Evolutionary conservation across 2,329 filamentous ascomycete genomes (phyloP).

Genomic region (Aspergillus piperis): DNA sequence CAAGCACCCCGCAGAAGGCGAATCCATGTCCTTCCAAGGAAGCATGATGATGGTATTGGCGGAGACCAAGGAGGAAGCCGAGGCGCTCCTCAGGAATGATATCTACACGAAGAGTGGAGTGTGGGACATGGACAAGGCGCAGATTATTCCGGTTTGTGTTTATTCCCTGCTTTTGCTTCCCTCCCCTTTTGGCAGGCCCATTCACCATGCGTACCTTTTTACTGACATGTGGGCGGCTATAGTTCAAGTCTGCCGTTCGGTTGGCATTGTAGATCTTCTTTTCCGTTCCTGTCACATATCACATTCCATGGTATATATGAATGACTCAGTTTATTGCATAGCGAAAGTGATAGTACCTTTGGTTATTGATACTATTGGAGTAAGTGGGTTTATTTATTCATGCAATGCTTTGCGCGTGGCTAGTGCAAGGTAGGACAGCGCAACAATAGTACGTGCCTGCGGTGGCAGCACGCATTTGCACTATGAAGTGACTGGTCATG

Average conservation of each 20-base stretch:
- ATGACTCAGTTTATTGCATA: background rate
- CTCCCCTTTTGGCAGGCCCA: background rate
- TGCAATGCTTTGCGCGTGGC: background rate
- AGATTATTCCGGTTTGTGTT: slow-evolving; percentile 42
- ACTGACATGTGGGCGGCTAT: slow-evolving; percentile 10
- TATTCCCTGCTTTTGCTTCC: slow-evolving; percentile 1
- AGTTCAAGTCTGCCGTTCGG: slow-evolving; percentile 37
- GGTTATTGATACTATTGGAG: background rate
- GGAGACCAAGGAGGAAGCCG: slow-evolving; percentile 67
- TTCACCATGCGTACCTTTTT: background rate
- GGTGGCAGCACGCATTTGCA: background rate
- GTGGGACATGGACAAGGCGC: slow-evolving; percentile 73
- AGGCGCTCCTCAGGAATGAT: slow-evolving; percentile 68
- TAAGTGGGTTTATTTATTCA: background rate
- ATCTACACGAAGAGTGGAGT: slow-evolving; percentile 71
- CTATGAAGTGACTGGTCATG: background rate
- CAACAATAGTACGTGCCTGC: background rate
- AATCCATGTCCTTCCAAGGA: slow-evolving; percentile 68
- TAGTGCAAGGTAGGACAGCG: background rate
- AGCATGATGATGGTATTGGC: slow-evolving; percentile 70
- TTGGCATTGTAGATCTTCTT: slow-evolving; percentile 10
- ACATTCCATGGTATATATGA: background rate
- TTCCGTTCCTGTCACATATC: background rate
- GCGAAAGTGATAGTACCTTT: background rate
- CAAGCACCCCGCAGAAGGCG: slow-evolving; percentile 63